A percentile compares a stretch with the other conserved stretches of the same genome.
phyloP scores from a whole-genome alignment of 2,329 filamentous ascomycete species.

The Penicillium sp. region DNA sequence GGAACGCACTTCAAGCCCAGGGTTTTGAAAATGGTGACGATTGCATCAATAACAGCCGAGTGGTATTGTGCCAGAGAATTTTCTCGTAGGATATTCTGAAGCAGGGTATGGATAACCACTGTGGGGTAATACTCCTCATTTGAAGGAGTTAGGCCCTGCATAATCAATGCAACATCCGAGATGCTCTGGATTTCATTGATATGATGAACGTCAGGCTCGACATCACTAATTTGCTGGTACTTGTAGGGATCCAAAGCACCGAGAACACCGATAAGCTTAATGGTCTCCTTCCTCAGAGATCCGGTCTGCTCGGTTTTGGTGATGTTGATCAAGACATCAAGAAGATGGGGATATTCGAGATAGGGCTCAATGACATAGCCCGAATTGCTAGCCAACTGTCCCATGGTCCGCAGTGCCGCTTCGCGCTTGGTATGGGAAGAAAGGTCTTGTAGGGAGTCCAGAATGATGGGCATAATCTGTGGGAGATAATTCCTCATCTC shows the following conservation, averaged over 20 bases:
- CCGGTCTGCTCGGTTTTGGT: constrained; percentile 90
- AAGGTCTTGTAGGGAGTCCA: constrained; percentile 90
- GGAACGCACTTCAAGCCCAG: constrained; percentile 93
- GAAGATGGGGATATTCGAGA: constrained; percentile 86
- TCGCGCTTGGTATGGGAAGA: constrained; percentile 87
- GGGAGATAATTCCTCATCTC: constrained; percentile 92
- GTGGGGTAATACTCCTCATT: constrained; percentile 99
- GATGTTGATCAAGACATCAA: constrained; percentile 89
- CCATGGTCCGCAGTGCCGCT: constrained; percentile 83
- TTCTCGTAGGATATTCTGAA: constrained; percentile 83
- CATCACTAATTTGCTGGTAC: constrained; percentile 88
- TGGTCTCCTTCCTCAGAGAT: constrained; percentile 83
- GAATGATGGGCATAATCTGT: constrained; percentile 88
- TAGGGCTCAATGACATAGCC: constrained; percentile 98
- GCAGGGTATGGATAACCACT: constrained; percentile 91
- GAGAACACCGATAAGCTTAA: constrained; percentile 92
- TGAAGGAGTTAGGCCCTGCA: constrained; percentile 92
- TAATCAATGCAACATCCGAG: constrained; percentile 95
- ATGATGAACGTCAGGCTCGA: constrained; percentile 75
- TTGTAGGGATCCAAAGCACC: constrained; percentile 95
- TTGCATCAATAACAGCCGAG: constrained; percentile 89
- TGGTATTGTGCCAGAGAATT: constrained; percentile 87
- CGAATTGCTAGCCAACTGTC: constrained; percentile 90
- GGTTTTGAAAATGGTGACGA: constrained; percentile 98
- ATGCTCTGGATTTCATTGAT: constrained; percentile 64